phyloP scores from a whole-genome alignment of 345 rosid species.

The Eucalyptus viminalis region DNA sequence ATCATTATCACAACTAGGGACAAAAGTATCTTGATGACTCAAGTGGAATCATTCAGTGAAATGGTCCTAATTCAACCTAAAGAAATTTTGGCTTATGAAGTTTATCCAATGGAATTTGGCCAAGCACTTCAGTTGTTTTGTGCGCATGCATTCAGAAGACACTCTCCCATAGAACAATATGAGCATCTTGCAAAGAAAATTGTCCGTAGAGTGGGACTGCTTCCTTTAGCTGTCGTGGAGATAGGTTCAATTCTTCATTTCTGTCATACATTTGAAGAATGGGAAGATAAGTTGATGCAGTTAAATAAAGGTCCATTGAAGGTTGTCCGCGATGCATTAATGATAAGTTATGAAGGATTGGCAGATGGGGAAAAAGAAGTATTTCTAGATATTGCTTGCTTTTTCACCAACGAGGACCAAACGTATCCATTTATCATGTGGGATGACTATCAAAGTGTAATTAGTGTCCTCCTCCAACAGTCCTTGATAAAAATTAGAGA shows the following conservation, averaged over 20 bases:
- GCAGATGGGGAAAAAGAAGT: background rate
- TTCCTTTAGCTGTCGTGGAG: background rate
- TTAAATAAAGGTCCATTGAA: background rate
- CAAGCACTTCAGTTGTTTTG: background rate
- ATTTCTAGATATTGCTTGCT: too few species aligned
- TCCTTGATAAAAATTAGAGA: too few species aligned
- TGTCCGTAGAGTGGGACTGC: background rate
- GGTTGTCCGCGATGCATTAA: background rate
- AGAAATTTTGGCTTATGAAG: background rate
- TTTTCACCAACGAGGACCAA: too few species aligned
- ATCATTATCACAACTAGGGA: too few species aligned
- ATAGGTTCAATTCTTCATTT: background rate
- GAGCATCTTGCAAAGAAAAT: background rate
- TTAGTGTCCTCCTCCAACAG: too few species aligned
- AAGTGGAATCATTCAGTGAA: rapidly evolving
- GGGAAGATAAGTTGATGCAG: background rate
- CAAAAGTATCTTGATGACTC: too few species aligned
- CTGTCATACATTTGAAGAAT: rapidly evolving
- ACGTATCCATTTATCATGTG: too few species aligned
- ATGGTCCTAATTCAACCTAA: too few species aligned
- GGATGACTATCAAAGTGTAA: rapidly evolving
- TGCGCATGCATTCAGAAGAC: background rate
- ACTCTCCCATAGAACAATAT: background rate
- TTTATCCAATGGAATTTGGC: background rate
- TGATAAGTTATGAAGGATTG: background rate